Conservation (phyloP, 2,329 filamentous ascomycete species). For the Volutella citrinella region DNA sequence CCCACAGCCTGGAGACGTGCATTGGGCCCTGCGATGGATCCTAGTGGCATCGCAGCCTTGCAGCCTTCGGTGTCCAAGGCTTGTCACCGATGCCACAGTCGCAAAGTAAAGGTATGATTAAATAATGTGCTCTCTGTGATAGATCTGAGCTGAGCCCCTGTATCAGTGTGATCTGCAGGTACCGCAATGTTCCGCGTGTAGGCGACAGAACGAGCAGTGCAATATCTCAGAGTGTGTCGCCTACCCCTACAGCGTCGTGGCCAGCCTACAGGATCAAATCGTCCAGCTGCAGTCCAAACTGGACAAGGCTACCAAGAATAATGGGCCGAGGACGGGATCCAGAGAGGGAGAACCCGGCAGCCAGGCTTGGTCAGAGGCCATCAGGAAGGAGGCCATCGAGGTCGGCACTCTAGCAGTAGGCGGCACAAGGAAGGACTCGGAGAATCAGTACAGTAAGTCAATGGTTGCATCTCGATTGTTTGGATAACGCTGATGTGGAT, state of each 20-base stretch:
- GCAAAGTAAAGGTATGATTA: too few species aligned
- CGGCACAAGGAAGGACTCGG: constrained; percentile 9
- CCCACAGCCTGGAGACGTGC: too few species aligned
- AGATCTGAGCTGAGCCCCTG: too few species aligned
- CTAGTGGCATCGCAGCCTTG: too few species aligned
- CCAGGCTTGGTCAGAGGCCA: neutral
- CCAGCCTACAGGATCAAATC: constrained; percentile 3
- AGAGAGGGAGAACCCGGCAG: too few species aligned
- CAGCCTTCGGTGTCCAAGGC: too few species aligned
- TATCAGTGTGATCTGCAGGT: constrained; percentile 14
- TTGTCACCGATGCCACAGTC: too few species aligned
- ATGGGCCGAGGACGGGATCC: too few species aligned
- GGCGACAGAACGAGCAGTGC: constrained; percentile 10
- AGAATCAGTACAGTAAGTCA: constrained; percentile 18
- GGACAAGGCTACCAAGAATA: neutral
- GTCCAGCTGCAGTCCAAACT: constrained; percentile 1
- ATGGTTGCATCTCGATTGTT: neutral
- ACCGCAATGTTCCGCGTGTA: constrained; percentile 11
- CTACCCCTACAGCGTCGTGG: constrained; percentile 8
- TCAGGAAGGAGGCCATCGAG: constrained; percentile 21
- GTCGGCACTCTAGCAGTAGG: constrained; percentile 20
- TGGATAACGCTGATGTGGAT: neutral
- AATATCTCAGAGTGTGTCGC: constrained; percentile 14
- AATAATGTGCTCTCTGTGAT: too few species aligned
- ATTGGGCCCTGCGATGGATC: too few species aligned